Evolutionary conservation across 2,329 filamentous ascomycete genomes (phyloP), one percentile per base, ranked within the genome.

Genomic region (Hyphodiscus sp.): DNA sequence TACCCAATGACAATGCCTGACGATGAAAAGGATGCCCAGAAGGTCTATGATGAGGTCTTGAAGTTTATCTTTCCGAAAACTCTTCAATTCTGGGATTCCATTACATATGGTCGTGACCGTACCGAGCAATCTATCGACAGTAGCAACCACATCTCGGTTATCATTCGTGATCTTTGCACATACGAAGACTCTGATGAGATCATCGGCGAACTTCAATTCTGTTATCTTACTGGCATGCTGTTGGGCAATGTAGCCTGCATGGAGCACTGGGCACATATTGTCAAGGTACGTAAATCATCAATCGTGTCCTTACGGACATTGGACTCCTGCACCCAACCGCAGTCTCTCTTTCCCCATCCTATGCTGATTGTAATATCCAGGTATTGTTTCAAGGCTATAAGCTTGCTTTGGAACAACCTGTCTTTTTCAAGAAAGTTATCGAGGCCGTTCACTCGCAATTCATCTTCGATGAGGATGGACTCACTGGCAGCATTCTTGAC

Each of bases 201-300:
- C 23, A 65, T 81, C 5, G 82, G 80, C 46, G 82, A 86, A 63
- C 65, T 85, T 1, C 82, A 85, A 59, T 78, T 85, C 63, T 74
- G 76, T 43, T 85, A 78, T 60, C 61, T 85, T 4, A 76, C 76
- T 0, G 81, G 81, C 41, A 74, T 78, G 64, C 73, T 80, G 51
- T 74, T 85, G 1, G 76, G 77, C 42, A 85, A 83, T 63, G 69
- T 78, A 43, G 72, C 78, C 9, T 85, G 81, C 59, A 70, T 83
- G 44, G 79, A 82, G 56, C 81, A 85, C 57, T 85, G 81, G 82
- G 80, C 76, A 71, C 74, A 81, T 61, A 73, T 82, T 56, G 71
- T 78, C 41, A 74, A 71, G 47, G 63, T 82, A 33, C 61, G 33
- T 13, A 38, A 13, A 38, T 10, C 16, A 10, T 38, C 16, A 38